Evolutionary conservation across 495 filamentous ascomycete genomes (phyloP).

Genomic region (Penicillium subrubescens): DNA sequence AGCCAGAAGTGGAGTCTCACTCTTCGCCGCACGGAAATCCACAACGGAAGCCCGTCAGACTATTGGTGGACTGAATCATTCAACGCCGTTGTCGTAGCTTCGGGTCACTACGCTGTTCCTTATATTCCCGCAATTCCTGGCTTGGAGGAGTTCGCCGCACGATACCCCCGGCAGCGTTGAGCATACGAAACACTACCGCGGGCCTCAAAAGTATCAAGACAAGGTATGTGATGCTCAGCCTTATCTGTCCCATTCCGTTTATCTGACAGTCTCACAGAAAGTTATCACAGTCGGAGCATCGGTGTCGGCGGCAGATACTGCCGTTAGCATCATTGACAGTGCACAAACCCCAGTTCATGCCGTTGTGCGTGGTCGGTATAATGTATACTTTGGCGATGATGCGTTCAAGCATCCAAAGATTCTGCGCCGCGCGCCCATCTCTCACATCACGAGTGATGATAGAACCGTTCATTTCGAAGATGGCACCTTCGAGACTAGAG

Average conservation of each 20-base stretch:
- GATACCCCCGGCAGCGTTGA: conserved; percentile 40
- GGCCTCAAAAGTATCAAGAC: conserved; percentile 37
- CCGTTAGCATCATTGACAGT: conserved; percentile 36
- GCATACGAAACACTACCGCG: conserved; percentile 46
- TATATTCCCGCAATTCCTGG: conserved; percentile 64
- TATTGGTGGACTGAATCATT: conserved; percentile 49
- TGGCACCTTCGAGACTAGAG: conserved; percentile 45
- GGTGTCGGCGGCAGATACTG: conserved; percentile 47
- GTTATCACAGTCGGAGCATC: conserved; percentile 46
- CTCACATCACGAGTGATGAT: conserved; percentile 44
- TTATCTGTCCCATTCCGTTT: neutral
- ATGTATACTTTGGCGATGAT: conserved; percentile 53
- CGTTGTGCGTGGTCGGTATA: conserved; percentile 45
- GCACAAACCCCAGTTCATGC: conserved; percentile 40
- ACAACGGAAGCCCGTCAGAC: conserved; percentile 25
- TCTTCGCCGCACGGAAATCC: conserved; percentile 31
- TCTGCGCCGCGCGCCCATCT: conserved; percentile 45
- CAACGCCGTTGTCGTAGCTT: conserved; percentile 80
- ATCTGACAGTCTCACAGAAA: conserved; percentile 29
- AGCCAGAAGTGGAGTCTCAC: conserved; percentile 40
- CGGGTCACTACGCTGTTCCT: conserved; percentile 76
- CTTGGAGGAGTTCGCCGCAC: conserved; percentile 36
- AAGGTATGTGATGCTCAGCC: conserved; percentile 29
- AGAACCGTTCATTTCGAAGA: conserved; percentile 50
- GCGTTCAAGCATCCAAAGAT: conserved; percentile 55